Percentiles rank a stretch among this genome's conserved stretches.
phyloP scores from a whole-genome alignment of 176 grass and related monocot species.

The Triticum aestivum region DNA sequence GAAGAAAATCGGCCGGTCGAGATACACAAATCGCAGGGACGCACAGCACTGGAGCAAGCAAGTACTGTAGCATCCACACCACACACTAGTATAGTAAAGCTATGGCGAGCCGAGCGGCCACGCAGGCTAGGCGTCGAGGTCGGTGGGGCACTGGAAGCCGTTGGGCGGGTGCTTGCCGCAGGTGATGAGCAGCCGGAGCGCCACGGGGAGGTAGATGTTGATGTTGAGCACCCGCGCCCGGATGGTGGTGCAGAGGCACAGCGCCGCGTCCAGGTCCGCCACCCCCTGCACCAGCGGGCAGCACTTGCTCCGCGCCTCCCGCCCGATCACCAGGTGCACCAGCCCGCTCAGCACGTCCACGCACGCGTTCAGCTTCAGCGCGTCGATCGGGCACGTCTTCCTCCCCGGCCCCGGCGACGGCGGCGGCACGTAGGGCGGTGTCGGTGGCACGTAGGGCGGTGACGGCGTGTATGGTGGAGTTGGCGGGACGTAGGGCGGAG shows the following conservation, averaged over 20 bases:
- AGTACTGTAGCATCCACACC: not conserved
- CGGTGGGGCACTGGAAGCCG: constrained; percentile 57
- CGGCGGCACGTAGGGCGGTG: not conserved
- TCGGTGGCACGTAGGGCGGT: constrained; percentile 19
- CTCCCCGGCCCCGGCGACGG: constrained; percentile 14
- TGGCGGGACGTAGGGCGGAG: not conserved
- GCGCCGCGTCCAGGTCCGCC: constrained; percentile 79
- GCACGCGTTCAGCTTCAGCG: constrained; percentile 77
- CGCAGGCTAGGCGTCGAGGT: constrained; percentile 1
- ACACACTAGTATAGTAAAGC: not conserved
- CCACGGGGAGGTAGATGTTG: constrained; percentile 66
- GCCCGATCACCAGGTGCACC: constrained; percentile 70
- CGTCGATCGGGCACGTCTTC: constrained; percentile 56
- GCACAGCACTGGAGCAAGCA: not conserved
- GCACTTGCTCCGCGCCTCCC: constrained; percentile 46
- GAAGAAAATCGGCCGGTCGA: not conserved
- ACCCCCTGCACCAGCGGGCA: constrained; percentile 72
- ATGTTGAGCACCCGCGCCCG: constrained; percentile 59
- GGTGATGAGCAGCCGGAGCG: constrained; percentile 67
- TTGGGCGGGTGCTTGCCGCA: constrained; percentile 69
- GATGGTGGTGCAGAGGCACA: constrained; percentile 81
- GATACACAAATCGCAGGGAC: not conserved
- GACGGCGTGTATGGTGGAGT: not conserved
- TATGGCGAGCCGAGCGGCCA: not conserved
- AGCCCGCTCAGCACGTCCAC: constrained; percentile 74